These are phyloP conservation scores for Candida ipomoeae DNA, from an alignment of 805 yeast species.

Conservation along the genomic window DNA sequence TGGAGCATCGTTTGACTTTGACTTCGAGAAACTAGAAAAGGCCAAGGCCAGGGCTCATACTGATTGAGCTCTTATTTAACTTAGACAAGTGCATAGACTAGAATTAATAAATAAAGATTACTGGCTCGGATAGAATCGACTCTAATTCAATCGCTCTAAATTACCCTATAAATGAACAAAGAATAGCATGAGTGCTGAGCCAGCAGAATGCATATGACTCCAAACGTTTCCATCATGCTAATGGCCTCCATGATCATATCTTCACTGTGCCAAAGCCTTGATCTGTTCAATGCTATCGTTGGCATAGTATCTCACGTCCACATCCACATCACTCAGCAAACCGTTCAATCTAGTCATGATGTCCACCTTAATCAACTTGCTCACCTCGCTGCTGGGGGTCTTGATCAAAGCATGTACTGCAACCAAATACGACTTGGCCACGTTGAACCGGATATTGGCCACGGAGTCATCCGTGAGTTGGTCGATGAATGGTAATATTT, in stretches of 20 bases:
- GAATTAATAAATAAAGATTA: too few species aligned
- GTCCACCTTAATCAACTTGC: conserved; percentile 33
- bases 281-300: conserved; percentile 47
- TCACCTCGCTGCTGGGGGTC: conserved; percentile 16
- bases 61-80: background rate
- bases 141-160: background rate
- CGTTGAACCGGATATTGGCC: conserved; percentile 93
- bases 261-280: conserved; percentile 17
- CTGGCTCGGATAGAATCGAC: background rate
- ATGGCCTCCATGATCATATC: background rate
- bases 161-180: background rate
- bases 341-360: conserved; percentile 63
- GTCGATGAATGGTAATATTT: conserved; percentile 75
- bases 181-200: conserved; percentile 1
- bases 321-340: conserved; percentile 69
- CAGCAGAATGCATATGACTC: conserved; percentile 1
- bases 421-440: conserved; percentile 74
- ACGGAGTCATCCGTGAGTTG: conserved; percentile 74
- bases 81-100: too few species aligned
- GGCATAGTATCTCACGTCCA: conserved; percentile 87
- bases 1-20: conserved; percentile 46
- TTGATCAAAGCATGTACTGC: conserved; percentile 51
- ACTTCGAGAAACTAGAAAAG: conserved; percentile 39
- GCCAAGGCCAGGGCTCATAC: conserved; percentile 11
- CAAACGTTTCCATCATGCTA: background rate